Evolutionary conservation across 306 rosid species (phyloP), one percentile per base, ranked within the genome.

Genomic region (Fagus crenata): DNA sequence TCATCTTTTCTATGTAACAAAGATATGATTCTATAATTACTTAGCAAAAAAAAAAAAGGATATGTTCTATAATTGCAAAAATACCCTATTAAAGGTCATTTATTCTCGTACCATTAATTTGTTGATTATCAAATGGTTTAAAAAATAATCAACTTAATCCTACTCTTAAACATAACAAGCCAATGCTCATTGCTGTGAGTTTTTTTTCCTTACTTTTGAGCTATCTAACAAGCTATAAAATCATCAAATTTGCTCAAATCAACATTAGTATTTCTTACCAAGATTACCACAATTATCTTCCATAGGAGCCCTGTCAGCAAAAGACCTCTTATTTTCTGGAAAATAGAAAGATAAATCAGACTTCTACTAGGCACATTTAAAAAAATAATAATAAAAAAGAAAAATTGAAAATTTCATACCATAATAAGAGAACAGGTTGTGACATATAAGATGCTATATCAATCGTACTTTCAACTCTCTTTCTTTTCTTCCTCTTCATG

Each of bases 401-500:
- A 49, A 12, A 59, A 40, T 73, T 55, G 46, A 65, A 32, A 41
- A 76, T 55, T 32, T 7, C 78, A 59, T 86, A 94, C 96, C 95
- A 43, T 59, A 78, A 77, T 87, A 89, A 46, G 98, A 89, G 80
- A 94, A 86, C 67, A 90, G 75, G 98, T 35, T 86, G 82, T 32
- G 87, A 79, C 81, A 86, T 82, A 84, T 84, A 90, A 22, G 90
- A 73, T 4, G 42, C 77, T 59, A 78, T 46, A 86, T 92, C 91
- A 40, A 69, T 78, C 9, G 78, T 73, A 49, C 89, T 86, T 84
- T 94, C 98, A 77, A 82, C 81, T 84, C 83, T 89, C 81, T 74
- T 84, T 73, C 97, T 75, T 88, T 82, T 92, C 80, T 81, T 90
- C 87, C 97, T 89, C 86, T 82, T 92, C 90, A 87, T 84, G 46